Base-by-base conservation (phyloP, 148 eudicot genomes). In the Pharnaceum exiguum region DNA sequence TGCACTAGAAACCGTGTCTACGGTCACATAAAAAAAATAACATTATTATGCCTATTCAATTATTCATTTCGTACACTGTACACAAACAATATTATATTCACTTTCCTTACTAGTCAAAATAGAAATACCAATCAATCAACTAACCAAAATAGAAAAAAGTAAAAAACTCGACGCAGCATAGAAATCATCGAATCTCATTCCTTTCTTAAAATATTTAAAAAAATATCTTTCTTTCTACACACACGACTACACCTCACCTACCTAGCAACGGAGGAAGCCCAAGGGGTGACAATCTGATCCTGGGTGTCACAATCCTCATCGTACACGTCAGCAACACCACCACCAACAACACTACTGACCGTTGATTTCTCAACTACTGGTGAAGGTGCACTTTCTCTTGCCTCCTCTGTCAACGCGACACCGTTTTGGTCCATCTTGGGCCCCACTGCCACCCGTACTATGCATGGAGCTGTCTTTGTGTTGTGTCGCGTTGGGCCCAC, bases 191-290 rank as follows among this genome's bases (percentile, higher is more conserved):
- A 69, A 24, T 25, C 30, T 27, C 6, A 51, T 6, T 35, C 12
- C 7, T 6, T 35, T 35, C 8, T 12, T 35, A 12, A 35, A 35
- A 35, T 35, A 35, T 6, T 12, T 6, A 35, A 5, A 16, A 63
- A 29, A 7, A 56, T 7, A 56, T 63, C 15, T 15, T 5, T 40
- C n/a, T 33, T 37, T 44, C 33, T 7, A 7, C n/a, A n/a, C n/a
- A n/a, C n/a, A n/a, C 12, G 4, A 17, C 35, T 9, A 19, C 11
- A 15, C 10, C 27, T n/a, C 15, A 5, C 61, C 58, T 46, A 91
- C 98, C 98, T 91, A 29, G 98, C 98, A 55, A 91, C 98, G 9
- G 90, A 80, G 54, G 85, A 73, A 27, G 90, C 50, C 98, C 96
- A 88, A 62, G 98, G 98, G 2, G 98, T 91, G 35, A 88, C 74